Evolutionary conservation across 768 basidiomycete species (phyloP).

Genomic region (Termitomyces sp.): DNA sequence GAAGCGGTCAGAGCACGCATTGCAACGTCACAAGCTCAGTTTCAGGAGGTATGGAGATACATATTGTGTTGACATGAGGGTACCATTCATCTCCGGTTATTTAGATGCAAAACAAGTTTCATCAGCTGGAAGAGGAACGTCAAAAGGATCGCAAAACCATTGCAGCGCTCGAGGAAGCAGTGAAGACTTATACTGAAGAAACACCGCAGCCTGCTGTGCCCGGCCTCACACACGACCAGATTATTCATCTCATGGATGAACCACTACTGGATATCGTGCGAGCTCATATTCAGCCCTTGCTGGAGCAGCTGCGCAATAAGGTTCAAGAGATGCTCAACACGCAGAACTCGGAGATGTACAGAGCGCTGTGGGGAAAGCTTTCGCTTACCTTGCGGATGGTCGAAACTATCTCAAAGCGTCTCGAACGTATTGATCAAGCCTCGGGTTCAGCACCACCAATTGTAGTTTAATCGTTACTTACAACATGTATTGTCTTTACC

Average conservation of each 20-base stretch:
- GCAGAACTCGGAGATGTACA: constrained; percentile 20
- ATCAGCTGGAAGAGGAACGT: constrained; percentile 10
- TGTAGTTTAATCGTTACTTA: background rate
- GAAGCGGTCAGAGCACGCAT: constrained; percentile 1
- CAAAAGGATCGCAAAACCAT: constrained; percentile 17
- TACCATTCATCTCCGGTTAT: background rate
- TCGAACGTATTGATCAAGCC: constrained; percentile 3
- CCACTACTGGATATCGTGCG: constrained; percentile 20
- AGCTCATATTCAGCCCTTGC: constrained; percentile 16
- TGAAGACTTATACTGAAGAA: constrained; percentile 15
- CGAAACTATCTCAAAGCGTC: constrained; percentile 13
- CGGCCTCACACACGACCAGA: constrained; percentile 17
- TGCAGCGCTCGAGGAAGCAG: constrained; percentile 20
- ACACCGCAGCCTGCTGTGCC: constrained; percentile 16
- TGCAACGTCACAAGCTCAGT: constrained; percentile 6
- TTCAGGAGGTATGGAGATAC: constrained; percentile 8
- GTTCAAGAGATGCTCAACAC: constrained; percentile 18
- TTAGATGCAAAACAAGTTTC: constrained; percentile 19
- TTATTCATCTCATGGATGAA: constrained; percentile 20
- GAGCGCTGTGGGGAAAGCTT: constrained; percentile 20
- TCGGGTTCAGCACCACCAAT: background rate
- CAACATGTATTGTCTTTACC: background rate
- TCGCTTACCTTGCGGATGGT: constrained; percentile 15
- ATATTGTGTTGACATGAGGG: background rate
- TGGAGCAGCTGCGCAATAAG: constrained; percentile 18